Evolutionary conservation across 2,329 filamentous ascomycete species (phyloP).

Genomic region (Coniochaeta hoffmannii): DNA sequence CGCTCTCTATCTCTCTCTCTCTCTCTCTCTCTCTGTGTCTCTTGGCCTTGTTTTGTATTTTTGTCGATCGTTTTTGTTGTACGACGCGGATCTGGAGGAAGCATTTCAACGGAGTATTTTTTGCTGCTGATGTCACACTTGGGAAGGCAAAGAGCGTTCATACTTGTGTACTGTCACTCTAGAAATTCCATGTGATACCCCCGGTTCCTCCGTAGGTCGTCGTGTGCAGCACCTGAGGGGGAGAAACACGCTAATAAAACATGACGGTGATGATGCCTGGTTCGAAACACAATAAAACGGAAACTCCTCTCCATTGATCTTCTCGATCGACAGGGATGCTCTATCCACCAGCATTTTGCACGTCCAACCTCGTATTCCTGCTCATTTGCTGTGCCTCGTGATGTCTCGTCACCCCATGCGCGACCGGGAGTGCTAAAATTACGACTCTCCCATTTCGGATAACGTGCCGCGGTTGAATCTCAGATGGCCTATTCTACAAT

Average conservation of each 20-base stretch:
- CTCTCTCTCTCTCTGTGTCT: not conserved
- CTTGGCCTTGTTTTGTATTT: not conserved
- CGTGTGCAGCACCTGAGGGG: not conserved
- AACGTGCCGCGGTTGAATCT: not conserved
- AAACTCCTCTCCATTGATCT: not conserved
- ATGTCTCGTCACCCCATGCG: not conserved
- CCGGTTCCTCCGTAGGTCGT: not conserved
- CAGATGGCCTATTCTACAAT: not conserved
- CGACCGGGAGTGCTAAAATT: not conserved
- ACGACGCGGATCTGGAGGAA: not conserved
- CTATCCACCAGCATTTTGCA: not conserved
- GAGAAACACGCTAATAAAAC: not conserved
- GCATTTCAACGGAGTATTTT: conserved; percentile 1
- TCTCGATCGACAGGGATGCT: not conserved
- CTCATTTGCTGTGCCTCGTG: not conserved
- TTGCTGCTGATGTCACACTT: not conserved
- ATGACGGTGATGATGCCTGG: not conserved
- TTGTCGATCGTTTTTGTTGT: not conserved
- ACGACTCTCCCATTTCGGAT: not conserved
- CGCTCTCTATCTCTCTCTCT: not conserved
- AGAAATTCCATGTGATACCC: not conserved
- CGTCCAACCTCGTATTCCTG: not conserved
- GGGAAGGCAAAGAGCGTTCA: conserved; percentile 1
- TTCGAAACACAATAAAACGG: not conserved
- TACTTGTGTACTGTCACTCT: not conserved